Percentiles rank a stretch among this genome's conserved stretches.
Conservation (phyloP, 495 filamentous ascomycete genomes). For the Hypoxylon lienhwacheense region DNA sequence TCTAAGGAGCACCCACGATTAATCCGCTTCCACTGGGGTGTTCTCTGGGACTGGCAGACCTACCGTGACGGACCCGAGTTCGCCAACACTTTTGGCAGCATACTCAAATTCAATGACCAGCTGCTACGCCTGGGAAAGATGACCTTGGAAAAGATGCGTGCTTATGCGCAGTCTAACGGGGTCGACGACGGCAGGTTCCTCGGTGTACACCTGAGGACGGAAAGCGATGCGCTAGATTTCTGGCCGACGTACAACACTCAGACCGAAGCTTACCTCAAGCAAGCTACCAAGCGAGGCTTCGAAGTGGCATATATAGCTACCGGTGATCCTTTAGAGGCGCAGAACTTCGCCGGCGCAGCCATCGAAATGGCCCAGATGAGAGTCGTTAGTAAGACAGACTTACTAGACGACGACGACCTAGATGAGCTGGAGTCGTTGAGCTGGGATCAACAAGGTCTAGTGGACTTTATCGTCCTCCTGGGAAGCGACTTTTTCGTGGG, state of each 20-base stretch:
- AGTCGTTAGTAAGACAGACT: constrained; percentile 43
- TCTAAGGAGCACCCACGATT: constrained; percentile 40
- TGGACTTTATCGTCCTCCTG: constrained; percentile 47
- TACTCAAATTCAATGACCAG: constrained; percentile 45
- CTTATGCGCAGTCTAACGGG: constrained; percentile 33
- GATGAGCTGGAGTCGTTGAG: constrained; percentile 42
- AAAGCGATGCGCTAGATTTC: constrained; percentile 47
- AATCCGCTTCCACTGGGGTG: constrained; percentile 52
- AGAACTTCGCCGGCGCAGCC: constrained; percentile 39
- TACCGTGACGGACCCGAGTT: constrained; percentile 52
- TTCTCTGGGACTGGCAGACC: constrained; percentile 50
- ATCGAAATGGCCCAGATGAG: constrained; percentile 38
- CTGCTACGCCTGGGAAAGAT: constrained; percentile 41
- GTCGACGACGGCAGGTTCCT: constrained; percentile 35
- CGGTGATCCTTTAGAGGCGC: constrained; percentile 47
- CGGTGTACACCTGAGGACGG: constrained; percentile 48
- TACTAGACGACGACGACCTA: constrained; percentile 41
- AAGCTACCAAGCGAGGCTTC: constrained; percentile 35
- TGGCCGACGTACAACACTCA: constrained; percentile 50
- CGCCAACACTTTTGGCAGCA: constrained; percentile 44
- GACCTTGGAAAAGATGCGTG: constrained; percentile 40
- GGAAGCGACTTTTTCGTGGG: constrained; percentile 48
- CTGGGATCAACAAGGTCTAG: constrained; percentile 51
- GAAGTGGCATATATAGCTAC: constrained; percentile 49
- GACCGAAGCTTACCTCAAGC: constrained; percentile 42